Evolutionary conservation across 768 basidiomycete genomes (phyloP).

Genomic region (Pisolithus sp.): DNA sequence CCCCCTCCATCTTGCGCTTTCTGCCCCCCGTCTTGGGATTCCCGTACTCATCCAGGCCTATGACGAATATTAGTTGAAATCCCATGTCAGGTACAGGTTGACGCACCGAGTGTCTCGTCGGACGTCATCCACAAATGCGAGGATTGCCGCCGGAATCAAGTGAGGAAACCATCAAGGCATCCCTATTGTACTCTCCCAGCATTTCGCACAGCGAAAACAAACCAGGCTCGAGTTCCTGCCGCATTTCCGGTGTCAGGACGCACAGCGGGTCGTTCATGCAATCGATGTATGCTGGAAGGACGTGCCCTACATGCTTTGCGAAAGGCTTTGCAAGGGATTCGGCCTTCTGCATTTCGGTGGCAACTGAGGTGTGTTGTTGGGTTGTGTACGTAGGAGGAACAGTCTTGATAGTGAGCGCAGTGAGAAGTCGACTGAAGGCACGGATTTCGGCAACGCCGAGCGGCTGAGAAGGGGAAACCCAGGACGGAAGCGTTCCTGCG

Average conservation of each 20-base stretch:
- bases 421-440: conserved; percentile 62
- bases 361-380: conserved; percentile 9
- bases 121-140: neutral
- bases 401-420: conserved; percentile 63
- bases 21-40: no score
- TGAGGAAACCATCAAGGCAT: conserved; percentile 75
- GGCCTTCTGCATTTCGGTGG: conserved; percentile 46
- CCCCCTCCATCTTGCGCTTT: no score
- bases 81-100: neutral
- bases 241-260: conserved; percentile 47
- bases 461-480: conserved; percentile 51
- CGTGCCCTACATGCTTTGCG: conserved; percentile 77
- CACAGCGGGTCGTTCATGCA: conserved; percentile 72
- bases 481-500: conserved; percentile 56
- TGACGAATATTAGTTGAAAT: neutral
- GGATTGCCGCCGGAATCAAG: conserved; percentile 63
- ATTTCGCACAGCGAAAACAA: conserved; percentile 78
- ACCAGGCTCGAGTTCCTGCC: conserved; percentile 75
- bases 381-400: conserved; percentile 41
- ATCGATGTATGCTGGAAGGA: conserved; percentile 76
- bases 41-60: conserved; percentile 12
- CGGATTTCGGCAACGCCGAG: conserved; percentile 56
- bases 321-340: conserved; percentile 77
- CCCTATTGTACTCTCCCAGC: conserved; percentile 72
- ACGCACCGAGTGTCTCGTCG: neutral